Percentiles rank a stretch among this genome's conserved stretches.
phyloP scores from a whole-genome alignment of 805 yeast species.

The Wickerhamiella shivajii region DNA sequence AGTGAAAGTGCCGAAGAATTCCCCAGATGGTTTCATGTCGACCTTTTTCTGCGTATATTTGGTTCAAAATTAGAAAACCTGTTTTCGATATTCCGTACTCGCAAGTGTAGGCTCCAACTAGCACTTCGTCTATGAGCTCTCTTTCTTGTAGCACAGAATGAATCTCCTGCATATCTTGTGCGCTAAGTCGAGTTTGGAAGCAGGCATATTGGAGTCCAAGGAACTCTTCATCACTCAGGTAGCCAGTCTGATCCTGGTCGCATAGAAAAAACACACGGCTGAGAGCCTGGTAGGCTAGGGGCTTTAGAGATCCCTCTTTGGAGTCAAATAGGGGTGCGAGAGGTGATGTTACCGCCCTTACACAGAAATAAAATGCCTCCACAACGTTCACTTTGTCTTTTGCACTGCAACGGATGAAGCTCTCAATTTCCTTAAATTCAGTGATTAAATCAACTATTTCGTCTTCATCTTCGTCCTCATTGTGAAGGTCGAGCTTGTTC shows the following conservation, averaged over 20 bases:
- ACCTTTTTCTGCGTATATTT: conserved; percentile 76
- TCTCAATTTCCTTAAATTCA: conserved; percentile 88
- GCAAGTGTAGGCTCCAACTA: conserved; percentile 6
- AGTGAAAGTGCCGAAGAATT: conserved; percentile 70
- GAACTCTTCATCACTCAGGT: conserved; percentile 56
- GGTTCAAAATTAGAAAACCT: conserved; percentile 68
- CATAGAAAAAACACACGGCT: conserved; percentile 67
- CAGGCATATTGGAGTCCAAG: conserved; percentile 56
- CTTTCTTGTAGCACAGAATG: conserved; percentile 26
- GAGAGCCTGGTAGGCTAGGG: conserved; percentile 60
- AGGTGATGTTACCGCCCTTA: conserved; percentile 85
- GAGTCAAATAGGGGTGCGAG: conserved; percentile 85
- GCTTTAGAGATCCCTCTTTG: conserved; percentile 72
- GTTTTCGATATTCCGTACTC: conserved; percentile 47
- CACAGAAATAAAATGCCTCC: conserved; percentile 87
- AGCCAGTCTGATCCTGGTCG: conserved; percentile 86
- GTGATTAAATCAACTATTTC: conserved; percentile 75
- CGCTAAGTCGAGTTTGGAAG: conserved; percentile 44
- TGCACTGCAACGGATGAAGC: conserved; percentile 82
- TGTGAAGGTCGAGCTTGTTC: conserved; percentile 48
- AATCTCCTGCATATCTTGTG: conserved; percentile 26
- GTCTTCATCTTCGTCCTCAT: conserved; percentile 31
- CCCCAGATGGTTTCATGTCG: conserved; percentile 98
- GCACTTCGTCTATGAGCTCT: conserved; percentile 21
- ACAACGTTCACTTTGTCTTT: conserved; percentile 70